Conservation (phyloP, 2,329 filamentous ascomycete genomes). For the Ploettnerulaceae sp. region DNA sequence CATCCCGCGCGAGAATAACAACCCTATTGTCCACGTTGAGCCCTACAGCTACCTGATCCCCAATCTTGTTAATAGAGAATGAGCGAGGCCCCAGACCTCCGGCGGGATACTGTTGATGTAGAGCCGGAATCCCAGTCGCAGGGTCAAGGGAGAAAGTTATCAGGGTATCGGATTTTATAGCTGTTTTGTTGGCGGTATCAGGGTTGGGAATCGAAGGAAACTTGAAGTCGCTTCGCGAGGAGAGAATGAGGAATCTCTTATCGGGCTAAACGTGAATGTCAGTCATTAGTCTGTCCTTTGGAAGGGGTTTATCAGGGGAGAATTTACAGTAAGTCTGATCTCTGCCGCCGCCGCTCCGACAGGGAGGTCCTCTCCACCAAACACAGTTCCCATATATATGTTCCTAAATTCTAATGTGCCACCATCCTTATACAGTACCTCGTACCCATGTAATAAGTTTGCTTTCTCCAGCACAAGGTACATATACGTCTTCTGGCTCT, state of each 20-base stretch:
- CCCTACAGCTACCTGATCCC: conserved; percentile 35
- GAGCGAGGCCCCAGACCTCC: conserved; percentile 41
- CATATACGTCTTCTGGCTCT: conserved; percentile 32
- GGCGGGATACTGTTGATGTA: conserved; percentile 38
- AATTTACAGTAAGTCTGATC: conserved; percentile 6
- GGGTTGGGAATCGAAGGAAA: neutral
- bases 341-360: conserved; percentile 2
- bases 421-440: neutral
- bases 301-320: neutral
- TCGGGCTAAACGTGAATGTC: conserved; percentile 1
- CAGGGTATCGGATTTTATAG: conserved; percentile 41
- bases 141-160: conserved; percentile 35
- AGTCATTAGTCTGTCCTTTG: neutral
- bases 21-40: neutral
- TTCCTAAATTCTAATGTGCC: neutral
- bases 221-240: neutral
- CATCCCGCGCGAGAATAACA: neutral
- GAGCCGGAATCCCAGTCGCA: conserved; percentile 35
- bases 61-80: conserved; percentile 39
- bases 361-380: neutral
- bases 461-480: conserved; percentile 9
- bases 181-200: too few relatives aligned
- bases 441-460: conserved; percentile 4
- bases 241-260: conserved; percentile 11
- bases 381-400: neutral